A percentile compares a stretch with the other conserved stretches of the same genome.
Evolutionary conservation across 441 rosid species (phyloP).

Genomic region (Populus tomentosa): DNA sequence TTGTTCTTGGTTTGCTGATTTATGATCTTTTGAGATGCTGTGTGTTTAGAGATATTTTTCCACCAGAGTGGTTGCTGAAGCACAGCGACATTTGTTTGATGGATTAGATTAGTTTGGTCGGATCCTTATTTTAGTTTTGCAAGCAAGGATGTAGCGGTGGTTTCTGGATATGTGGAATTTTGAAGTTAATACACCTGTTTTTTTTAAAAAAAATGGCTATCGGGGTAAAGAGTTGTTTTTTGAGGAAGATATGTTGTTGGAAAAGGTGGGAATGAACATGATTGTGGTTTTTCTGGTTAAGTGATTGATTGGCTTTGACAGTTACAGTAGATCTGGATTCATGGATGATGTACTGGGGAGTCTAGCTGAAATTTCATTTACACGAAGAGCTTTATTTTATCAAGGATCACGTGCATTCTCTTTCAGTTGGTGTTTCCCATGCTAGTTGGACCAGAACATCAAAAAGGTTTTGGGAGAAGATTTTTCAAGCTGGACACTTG

Average conservation of each 20-base stretch:
- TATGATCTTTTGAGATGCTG: too few relatives aligned
- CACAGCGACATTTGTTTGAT: conserved; percentile 22
- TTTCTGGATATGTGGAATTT: conserved; percentile 21
- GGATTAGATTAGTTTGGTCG: conserved; percentile 23
- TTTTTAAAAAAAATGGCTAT: conserved; percentile 11
- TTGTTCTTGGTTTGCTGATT: conserved; percentile 26
- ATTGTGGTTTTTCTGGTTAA: neutral
- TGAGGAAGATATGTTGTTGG: neutral
- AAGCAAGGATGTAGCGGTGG: conserved; percentile 9
- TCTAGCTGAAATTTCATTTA: neutral
- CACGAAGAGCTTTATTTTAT: neutral
- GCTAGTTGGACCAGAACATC: neutral
- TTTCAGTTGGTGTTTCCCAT: neutral
- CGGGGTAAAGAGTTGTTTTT: conserved; percentile 8
- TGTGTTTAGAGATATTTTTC: too few relatives aligned
- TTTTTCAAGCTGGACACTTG: neutral
- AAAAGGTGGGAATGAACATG: neutral
- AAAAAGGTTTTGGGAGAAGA: neutral
- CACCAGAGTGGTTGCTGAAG: too few relatives aligned
- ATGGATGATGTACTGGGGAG: neutral
- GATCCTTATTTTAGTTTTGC: conserved; percentile 22
- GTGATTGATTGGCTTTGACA: neutral
- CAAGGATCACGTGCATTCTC: neutral
- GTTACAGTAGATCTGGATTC: neutral
- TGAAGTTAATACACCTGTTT: conserved; percentile 14